These are phyloP conservation scores for Acanthamoeba royreba DNA, from an alignment of 208 protist genomes.

Conservation along the genomic window DNA sequence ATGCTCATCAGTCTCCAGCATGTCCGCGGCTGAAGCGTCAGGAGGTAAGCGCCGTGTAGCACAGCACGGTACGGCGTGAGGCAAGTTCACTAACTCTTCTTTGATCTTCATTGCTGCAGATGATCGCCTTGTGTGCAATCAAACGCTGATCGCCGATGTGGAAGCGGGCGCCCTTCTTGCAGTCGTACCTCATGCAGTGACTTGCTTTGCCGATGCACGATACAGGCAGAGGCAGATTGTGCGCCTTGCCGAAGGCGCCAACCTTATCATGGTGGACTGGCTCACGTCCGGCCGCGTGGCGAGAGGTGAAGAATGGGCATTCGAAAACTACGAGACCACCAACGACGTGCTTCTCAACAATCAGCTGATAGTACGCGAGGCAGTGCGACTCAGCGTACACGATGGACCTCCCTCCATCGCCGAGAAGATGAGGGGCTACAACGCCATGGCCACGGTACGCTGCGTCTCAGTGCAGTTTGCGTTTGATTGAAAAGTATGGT, in stretches of 20 bases:
- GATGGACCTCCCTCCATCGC: not conserved
- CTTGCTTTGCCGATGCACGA: not conserved
- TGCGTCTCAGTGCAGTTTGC: not conserved
- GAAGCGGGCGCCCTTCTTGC: not conserved
- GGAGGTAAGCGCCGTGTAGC: too few relatives aligned
- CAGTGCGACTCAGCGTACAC: not conserved
- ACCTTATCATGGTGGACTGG: not conserved
- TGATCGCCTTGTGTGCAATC: not conserved
- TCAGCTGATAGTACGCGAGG: not conserved
- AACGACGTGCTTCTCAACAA: not conserved
- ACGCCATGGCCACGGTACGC: conserved; percentile 16
- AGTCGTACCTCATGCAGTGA: not conserved
- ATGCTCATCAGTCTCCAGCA: not conserved
- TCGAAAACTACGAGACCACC: not conserved
- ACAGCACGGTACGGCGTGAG: too few relatives aligned
- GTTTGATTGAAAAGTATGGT: not conserved
- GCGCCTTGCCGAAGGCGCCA: not conserved
- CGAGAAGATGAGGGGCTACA: not conserved
- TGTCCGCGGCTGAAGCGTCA: not conserved
- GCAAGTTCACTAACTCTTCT: too few relatives aligned
- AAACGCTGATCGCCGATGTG: not conserved
- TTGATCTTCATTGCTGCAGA: too few relatives aligned
- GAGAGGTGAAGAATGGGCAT: not conserved
- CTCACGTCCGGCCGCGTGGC: not conserved
- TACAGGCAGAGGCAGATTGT: not conserved